A percentile compares a stretch with the other conserved stretches of the same genome.
Evolutionary conservation across 306 rosid genomes (phyloP).

Genomic region (Rosa rugosa): DNA sequence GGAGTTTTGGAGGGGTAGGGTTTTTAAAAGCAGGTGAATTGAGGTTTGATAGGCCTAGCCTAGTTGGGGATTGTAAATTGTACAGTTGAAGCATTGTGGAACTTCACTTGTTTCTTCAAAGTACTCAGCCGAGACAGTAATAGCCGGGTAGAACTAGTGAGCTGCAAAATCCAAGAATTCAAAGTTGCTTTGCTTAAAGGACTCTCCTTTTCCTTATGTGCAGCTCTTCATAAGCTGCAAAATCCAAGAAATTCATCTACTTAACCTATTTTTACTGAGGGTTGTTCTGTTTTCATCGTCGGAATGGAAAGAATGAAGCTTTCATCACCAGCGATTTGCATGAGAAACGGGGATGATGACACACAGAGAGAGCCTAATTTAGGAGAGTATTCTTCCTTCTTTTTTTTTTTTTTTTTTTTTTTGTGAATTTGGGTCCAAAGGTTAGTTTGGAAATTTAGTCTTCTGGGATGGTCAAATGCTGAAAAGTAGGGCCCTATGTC

Average conservation of each 20-base stretch:
- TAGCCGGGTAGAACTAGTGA: not conserved
- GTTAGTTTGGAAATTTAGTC: no score
- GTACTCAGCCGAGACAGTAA: not conserved
- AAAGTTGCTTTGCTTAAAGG: not conserved
- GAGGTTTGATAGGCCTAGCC: constrained; percentile 78
- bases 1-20: constrained; percentile 67
- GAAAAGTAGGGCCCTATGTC: no score
- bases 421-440: no score
- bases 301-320: not conserved
- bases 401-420: no score
- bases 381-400: no score
- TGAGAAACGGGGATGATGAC: not conserved
- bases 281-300: not conserved
- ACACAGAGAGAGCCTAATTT: not conserved
- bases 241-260: not conserved
- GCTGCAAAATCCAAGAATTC: not conserved
- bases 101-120: not conserved
- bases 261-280: not conserved
- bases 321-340: not conserved
- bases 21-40: constrained; percentile 72
- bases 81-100: constrained; percentile 72
- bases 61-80: constrained; percentile 79
- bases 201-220: not conserved
- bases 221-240: not conserved
- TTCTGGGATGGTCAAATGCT: no score